These are phyloP conservation scores for Elsinoe arachidis DNA, from an alignment of 2,329 filamentous ascomycete genomes.

Conservation along the genomic window DNA sequence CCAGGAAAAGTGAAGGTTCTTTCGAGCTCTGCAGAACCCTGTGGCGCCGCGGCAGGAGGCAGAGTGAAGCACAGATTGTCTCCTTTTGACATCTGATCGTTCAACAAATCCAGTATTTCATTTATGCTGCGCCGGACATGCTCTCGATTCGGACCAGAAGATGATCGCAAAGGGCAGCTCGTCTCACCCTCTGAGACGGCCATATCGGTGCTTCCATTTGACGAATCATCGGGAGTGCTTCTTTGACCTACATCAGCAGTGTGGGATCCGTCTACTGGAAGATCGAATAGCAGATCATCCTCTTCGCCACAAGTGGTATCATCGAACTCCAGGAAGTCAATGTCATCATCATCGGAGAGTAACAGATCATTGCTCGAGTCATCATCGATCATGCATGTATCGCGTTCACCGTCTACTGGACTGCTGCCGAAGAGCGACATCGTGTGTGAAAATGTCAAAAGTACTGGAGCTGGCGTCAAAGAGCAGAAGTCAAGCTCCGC, in stretches of 20 bases:
- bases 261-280: no score
- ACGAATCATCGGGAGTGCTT: no score
- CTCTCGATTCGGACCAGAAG: not conserved
- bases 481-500: not conserved
- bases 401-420: not conserved
- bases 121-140: not conserved
- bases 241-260: no score
- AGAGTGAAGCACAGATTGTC: no score
- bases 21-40: not conserved
- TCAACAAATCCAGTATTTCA: not conserved
- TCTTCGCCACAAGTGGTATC: not conserved
- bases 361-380: not conserved
- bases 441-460: not conserved
- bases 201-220: no score
- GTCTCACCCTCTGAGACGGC: no score
- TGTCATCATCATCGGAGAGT: not conserved
- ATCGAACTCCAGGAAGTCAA: not conserved
- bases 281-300: no score
- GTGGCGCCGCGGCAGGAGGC: no score
- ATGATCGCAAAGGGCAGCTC: no score
- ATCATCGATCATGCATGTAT: not conserved
- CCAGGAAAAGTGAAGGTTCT: conserved; percentile 41
- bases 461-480: not conserved
- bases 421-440: conserved; percentile 1
- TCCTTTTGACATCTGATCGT: no score